Evolutionary conservation across 2,329 filamentous ascomycete species (phyloP).

Genomic region (Ceratocystiopsis brevicomis): DNA sequence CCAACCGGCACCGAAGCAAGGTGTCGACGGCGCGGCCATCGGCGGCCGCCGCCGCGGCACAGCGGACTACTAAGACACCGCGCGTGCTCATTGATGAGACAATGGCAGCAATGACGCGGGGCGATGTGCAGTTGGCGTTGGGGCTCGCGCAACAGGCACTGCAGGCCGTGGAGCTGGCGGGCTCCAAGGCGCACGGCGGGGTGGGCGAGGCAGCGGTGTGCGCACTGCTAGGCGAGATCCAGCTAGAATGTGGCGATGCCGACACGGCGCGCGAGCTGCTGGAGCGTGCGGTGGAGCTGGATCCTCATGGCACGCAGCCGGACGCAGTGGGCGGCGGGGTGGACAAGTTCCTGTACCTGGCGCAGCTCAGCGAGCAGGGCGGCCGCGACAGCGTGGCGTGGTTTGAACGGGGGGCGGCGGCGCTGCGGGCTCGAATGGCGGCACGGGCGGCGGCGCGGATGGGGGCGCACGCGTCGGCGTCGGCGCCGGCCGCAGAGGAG

Average conservation of each 20-base stretch:
- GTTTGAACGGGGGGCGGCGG: constrained; percentile 52
- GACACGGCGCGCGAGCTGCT: constrained; percentile 58
- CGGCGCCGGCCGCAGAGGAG: neutral
- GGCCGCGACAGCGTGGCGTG: constrained; percentile 45
- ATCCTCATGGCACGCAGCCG: constrained; percentile 52
- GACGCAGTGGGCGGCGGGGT: constrained; percentile 62
- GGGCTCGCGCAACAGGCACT: constrained; percentile 19
- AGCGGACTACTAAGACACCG: constrained; percentile 6
- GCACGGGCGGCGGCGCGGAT: constrained; percentile 18
- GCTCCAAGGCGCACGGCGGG: constrained; percentile 6
- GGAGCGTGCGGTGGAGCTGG: constrained; percentile 51
- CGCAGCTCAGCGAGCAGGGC: constrained; percentile 63
- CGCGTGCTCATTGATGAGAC: constrained; percentile 15
- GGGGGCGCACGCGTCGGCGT: constrained; percentile 12
- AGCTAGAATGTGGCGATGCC: constrained; percentile 64
- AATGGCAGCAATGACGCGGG: constrained; percentile 17
- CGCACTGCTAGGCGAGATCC: constrained; percentile 63
- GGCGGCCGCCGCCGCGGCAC: neutral
- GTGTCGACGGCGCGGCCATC: neutral
- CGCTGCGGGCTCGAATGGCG: constrained; percentile 39
- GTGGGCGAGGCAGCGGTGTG: constrained; percentile 37
- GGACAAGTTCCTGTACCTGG: constrained; percentile 89
- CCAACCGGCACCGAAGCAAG: neutral
- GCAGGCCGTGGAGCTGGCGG: constrained; percentile 1
- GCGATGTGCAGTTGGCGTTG: constrained; percentile 15